Percentiles rank a stretch among this genome's conserved stretches.
phyloP scores from a whole-genome alignment of 2,329 filamentous ascomycete genomes.

The Arachnomyces sp. region DNA sequence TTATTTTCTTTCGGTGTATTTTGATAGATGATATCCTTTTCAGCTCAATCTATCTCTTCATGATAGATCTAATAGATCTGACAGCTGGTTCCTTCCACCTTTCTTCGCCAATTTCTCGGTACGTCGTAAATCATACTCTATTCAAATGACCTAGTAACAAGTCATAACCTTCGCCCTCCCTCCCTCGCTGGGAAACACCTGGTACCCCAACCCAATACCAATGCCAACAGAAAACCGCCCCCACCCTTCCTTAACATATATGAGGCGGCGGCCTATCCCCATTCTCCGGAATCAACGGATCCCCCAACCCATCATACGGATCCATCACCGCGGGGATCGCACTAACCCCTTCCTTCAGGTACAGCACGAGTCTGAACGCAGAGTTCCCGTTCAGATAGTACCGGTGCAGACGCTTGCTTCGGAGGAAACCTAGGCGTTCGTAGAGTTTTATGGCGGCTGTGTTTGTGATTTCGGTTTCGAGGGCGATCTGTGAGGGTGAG shows the following conservation, averaged over 20 bases:
- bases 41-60: too few relatives aligned
- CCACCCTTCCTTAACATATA: constrained; percentile 1
- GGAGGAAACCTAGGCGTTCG: constrained; percentile 81
- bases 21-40: too few relatives aligned
- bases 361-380: constrained; percentile 78
- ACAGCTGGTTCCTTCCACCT: too few relatives aligned
- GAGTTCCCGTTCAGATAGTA: constrained; percentile 97
- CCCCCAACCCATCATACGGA: constrained; percentile 17
- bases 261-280: constrained; percentile 7
- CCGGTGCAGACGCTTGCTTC: constrained; percentile 84
- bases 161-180: too few relatives aligned
- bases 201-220: too few relatives aligned
- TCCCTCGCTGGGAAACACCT: too few relatives aligned
- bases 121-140: too few relatives aligned
- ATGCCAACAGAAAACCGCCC: background rate
- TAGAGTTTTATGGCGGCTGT: constrained; percentile 84
- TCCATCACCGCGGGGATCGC: constrained; percentile 33
- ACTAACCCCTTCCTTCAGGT: constrained; percentile 57
- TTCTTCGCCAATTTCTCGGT: too few relatives aligned
- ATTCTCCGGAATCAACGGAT: constrained; percentile 12
- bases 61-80: too few relatives aligned
- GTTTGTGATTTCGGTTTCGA: constrained; percentile 95
- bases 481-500: constrained; percentile 52
- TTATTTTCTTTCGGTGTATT: too few relatives aligned
- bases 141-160: too few relatives aligned